Evolutionary conservation across 805 yeast genomes (phyloP).

Genomic region (Saccharomycopsis capsularis): DNA sequence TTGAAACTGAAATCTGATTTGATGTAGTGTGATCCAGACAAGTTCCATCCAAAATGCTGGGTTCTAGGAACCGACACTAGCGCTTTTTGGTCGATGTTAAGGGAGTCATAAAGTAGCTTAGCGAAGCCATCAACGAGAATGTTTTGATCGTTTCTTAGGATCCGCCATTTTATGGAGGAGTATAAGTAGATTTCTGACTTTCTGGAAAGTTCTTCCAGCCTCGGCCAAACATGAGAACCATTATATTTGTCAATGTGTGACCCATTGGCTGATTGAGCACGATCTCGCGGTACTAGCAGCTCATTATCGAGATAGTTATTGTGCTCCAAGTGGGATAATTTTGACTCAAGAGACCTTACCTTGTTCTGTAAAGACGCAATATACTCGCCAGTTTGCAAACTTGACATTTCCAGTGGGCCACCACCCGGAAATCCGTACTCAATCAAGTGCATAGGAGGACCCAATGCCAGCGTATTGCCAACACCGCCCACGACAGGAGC

Average conservation of each 20-base stretch:
- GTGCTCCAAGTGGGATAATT: no score
- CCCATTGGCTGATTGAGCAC: background rate
- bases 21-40: conserved; percentile 49
- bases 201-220: no score
- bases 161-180: conserved; percentile 9
- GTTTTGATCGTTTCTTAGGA: conserved; percentile 13
- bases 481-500: no score
- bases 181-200: conserved; percentile 5
- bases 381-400: no score
- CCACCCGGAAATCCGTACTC: background rate
- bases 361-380: no score
- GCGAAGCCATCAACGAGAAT: conserved; percentile 6
- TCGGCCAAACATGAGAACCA: background rate
- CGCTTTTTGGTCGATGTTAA: conserved; percentile 1
- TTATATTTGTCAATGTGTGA: background rate
- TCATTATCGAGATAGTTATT: conserved; percentile 24
- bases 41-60: conserved; percentile 57
- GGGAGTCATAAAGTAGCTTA: background rate
- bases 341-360: no score
- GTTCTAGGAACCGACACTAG: conserved; percentile 9
- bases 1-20: conserved; percentile 28
- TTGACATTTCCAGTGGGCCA: background rate
- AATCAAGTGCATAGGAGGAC: background rate
- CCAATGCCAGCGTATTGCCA: no score
- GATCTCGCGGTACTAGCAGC: background rate